A percentile compares a stretch with the other conserved stretches of the same genome.
Conservation (phyloP, 768 basidiomycete genomes). For the Exidia glandulosa region DNA sequence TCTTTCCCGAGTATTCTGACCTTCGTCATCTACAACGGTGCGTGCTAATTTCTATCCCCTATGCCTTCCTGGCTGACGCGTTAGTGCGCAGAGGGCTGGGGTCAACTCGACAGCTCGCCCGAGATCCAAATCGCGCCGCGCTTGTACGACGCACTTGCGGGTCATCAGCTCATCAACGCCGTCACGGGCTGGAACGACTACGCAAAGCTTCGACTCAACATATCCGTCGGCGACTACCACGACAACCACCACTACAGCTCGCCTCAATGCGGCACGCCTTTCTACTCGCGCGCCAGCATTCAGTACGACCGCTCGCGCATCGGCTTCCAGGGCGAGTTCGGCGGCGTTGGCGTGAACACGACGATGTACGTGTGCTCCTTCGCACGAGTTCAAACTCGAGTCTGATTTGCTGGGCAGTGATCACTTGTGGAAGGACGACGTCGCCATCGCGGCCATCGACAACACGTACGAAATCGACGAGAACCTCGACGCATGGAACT, state of each 20-base stretch:
- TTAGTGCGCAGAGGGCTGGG: background rate
- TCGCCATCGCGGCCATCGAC: background rate
- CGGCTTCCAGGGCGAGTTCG: constrained; percentile 1
- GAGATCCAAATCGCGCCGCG: background rate
- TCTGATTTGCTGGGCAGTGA: background rate
- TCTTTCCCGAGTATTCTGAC: background rate
- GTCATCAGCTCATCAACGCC: background rate
- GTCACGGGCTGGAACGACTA: background rate
- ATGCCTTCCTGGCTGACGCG: background rate
- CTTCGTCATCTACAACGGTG: background rate
- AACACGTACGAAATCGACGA: background rate
- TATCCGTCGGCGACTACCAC: background rate
- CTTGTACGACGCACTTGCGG: background rate
- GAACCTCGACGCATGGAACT: background rate
- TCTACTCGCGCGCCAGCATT: background rate
- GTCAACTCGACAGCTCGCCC: background rate
- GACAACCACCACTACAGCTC: background rate
- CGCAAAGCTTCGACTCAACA: background rate
- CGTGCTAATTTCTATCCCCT: background rate
- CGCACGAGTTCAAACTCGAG: background rate
- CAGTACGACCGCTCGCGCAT: background rate
- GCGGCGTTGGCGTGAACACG: background rate
- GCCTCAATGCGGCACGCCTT: background rate
- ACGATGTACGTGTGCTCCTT: background rate
- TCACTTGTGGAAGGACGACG: background rate